A percentile compares a stretch with the other conserved stretches of the same genome.
These are phyloP conservation scores for Didymella segeticola DNA, from an alignment of 2,329 filamentous ascomycete genomes.

Conservation along the genomic window DNA sequence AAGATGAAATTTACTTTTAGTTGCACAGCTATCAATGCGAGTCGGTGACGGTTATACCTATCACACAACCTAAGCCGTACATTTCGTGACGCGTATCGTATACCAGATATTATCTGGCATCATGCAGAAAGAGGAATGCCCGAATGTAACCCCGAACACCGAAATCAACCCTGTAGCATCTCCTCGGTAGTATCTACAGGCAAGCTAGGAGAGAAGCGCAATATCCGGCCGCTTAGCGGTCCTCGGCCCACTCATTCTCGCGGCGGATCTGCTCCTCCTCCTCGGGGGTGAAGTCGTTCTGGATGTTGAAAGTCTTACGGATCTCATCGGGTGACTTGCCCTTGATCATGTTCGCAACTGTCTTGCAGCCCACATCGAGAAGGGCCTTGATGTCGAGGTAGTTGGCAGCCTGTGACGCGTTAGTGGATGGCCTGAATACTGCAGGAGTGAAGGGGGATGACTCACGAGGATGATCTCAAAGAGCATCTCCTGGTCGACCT, in stretches of 20 bases:
- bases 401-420: conserved; percentile 77
- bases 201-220: not conserved
- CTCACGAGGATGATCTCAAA: conserved; percentile 97
- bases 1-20: conserved; percentile 2
- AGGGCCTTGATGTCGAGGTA: conserved; percentile 99
- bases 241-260: conserved; percentile 61
- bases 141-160: conserved; percentile 18
- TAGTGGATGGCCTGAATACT: conserved; percentile 15
- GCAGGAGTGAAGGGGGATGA: not conserved
- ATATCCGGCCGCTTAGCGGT: conserved; percentile 36
- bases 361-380: conserved; percentile 98
- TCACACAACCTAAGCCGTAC: conserved; percentile 4
- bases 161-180: conserved; percentile 5
- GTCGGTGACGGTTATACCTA: not conserved
- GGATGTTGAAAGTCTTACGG: conserved; percentile 99
- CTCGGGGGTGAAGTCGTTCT: conserved; percentile 98
- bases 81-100: conserved; percentile 8
- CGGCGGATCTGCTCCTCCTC: conserved; percentile 90
- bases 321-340: conserved; percentile 99
- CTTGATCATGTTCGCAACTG: conserved; percentile 99
- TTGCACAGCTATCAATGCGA: conserved; percentile 4
- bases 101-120: conserved; percentile 4
- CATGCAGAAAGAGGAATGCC: conserved; percentile 15
- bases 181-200: not conserved
- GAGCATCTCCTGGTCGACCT: conserved; percentile 99